Conservation (phyloP, 306 rosid genomes). For the Acacia melanoxylon region DNA sequence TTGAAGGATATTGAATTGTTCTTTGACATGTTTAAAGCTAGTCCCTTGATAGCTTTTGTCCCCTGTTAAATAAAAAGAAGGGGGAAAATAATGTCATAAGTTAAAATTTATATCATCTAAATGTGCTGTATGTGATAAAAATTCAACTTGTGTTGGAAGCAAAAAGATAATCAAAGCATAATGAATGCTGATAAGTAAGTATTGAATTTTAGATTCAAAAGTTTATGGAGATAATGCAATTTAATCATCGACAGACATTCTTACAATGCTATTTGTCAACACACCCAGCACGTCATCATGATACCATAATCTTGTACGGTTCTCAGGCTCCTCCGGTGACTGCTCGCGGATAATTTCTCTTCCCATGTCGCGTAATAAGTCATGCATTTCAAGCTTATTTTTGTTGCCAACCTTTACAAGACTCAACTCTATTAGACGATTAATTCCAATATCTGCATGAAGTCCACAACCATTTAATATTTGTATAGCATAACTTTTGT, state of each 20-base stretch:
- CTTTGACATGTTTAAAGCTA: background rate
- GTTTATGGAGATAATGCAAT: background rate
- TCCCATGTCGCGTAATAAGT: background rate
- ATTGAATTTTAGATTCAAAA: background rate
- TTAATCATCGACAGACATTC: background rate
- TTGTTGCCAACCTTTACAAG: background rate
- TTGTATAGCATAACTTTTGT: background rate
- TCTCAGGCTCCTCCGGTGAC: background rate
- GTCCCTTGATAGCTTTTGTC: background rate
- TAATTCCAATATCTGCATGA: background rate
- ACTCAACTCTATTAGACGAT: background rate
- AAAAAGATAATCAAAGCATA: background rate
- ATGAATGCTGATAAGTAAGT: background rate
- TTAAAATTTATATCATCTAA: background rate
- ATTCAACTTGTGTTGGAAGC: background rate
- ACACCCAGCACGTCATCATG: background rate
- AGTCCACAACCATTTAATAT: background rate
- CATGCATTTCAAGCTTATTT: background rate
- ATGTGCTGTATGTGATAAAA: background rate
- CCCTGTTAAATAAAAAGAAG: background rate
- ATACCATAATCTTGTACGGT: background rate
- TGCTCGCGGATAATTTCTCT: background rate
- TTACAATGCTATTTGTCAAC: background rate
- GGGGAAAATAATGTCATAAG: background rate
- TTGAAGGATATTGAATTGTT: background rate